A percentile compares a stretch with the other conserved stretches of the same genome.
phyloP scores from a whole-genome alignment of 306 rosid genomes.

The Hippophae rhamnoides region DNA sequence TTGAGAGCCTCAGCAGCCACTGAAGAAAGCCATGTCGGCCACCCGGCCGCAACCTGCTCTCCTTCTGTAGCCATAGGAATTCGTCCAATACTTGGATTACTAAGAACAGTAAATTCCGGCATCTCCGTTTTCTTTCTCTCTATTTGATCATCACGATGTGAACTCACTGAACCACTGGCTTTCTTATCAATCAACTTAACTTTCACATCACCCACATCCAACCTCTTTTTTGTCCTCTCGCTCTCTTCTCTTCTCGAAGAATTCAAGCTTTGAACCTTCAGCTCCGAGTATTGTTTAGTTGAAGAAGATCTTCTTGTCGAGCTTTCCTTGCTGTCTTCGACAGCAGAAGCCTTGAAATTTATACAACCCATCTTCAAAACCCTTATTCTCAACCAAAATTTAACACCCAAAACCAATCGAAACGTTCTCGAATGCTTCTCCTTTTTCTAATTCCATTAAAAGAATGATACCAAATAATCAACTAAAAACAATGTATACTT shows the following conservation, averaged over 20 bases:
- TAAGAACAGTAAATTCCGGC: slow-evolving; percentile 23
- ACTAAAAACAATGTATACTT: slow-evolving; percentile 15
- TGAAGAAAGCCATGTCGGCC: slow-evolving; percentile 90
- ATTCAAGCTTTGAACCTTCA: slow-evolving; percentile 36
- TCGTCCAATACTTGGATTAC: slow-evolving; percentile 47
- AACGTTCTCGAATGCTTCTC: slow-evolving; percentile 18
- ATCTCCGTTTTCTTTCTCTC: slow-evolving; percentile 40
- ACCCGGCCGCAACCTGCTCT: slow-evolving; percentile 92
- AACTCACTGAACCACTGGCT: slow-evolving; percentile 31
- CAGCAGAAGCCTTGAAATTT: slow-evolving; percentile 50
- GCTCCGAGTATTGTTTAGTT: slow-evolving; percentile 25
- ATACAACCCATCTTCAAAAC: slow-evolving; percentile 58
- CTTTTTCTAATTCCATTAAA: slow-evolving; percentile 24
- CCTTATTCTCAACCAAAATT: slow-evolving; percentile 20
- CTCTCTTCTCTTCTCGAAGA: slow-evolving; percentile 55
- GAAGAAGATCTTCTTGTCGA: slow-evolving; percentile 32
- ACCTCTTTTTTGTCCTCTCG: slow-evolving; percentile 30
- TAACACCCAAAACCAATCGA: slow-evolving; percentile 15
- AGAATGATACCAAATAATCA: slow-evolving; percentile 19
- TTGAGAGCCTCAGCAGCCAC: slow-evolving; percentile 77
- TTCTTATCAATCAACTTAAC: slow-evolving; percentile 43
- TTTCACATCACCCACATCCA: slow-evolving; percentile 31
- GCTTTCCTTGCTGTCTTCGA: slow-evolving; percentile 51
- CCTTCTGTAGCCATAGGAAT: slow-evolving; percentile 53
- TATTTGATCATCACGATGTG: slow-evolving; percentile 33